Conservation (phyloP, 2,329 filamentous ascomycete genomes). For the Ophiocordyceps robertsii region DNA sequence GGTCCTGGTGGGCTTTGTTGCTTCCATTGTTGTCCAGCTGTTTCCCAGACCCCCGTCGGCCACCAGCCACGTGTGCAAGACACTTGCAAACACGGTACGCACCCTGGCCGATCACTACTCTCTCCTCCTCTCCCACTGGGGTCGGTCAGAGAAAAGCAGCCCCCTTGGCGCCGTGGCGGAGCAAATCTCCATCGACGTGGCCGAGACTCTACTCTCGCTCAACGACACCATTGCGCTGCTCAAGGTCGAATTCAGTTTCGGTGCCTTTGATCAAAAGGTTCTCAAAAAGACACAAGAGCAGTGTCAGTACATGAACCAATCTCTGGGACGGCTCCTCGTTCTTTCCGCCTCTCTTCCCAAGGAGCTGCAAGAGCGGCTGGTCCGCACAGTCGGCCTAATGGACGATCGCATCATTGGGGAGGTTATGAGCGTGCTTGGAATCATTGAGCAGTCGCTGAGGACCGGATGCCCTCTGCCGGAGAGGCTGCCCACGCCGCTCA, state of each 20-base stretch:
- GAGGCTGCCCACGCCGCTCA: constrained; percentile 30
- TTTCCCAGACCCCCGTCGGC: constrained; percentile 33
- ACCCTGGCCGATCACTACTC: constrained; percentile 34
- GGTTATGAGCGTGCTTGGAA: constrained; percentile 33
- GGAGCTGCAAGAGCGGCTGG: constrained; percentile 25
- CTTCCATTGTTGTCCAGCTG: constrained; percentile 29
- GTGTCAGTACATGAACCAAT: constrained; percentile 19
- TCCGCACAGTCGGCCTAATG: constrained; percentile 21
- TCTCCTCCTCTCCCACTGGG: constrained; percentile 30
- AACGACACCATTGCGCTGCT: constrained; percentile 13
- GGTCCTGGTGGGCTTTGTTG: constrained; percentile 29
- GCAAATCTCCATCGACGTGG: constrained; percentile 15
- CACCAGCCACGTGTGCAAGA: constrained; percentile 27
- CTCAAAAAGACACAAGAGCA: constrained; percentile 16
- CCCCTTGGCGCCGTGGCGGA: constrained; percentile 17
- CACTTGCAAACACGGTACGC: constrained; percentile 27
- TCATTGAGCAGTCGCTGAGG: constrained; percentile 31
- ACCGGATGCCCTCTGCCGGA: constrained; percentile 34
- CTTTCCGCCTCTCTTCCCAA: constrained; percentile 22
- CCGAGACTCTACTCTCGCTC: constrained; percentile 14
- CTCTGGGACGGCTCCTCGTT: constrained; percentile 15
- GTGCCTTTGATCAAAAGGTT: constrained; percentile 16
- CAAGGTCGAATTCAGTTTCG: constrained; percentile 15
- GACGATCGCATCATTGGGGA: constrained; percentile 32
- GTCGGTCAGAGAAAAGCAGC: constrained; percentile 12